A percentile compares a stretch with the other conserved stretches of the same genome.
Evolutionary conservation across 495 filamentous ascomycete genomes (phyloP).

Genomic region (Hypomontagnella monticulosa): DNA sequence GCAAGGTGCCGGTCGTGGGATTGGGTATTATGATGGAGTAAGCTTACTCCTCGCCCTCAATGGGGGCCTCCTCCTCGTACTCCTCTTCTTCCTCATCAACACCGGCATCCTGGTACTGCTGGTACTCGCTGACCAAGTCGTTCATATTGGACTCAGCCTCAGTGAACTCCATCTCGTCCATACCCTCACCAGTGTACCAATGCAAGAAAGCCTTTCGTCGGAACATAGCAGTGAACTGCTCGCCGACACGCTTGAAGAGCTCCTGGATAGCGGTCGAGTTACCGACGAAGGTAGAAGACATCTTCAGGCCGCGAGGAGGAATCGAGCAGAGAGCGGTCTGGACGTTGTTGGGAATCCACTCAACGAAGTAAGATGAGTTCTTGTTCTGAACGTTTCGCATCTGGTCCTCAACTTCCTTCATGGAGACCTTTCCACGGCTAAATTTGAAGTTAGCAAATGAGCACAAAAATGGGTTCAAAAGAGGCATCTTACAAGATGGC

Average conservation of each 20-base stretch:
- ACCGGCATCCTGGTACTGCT: constrained; percentile 99
- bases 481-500: constrained; percentile 79
- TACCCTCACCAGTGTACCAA: constrained; percentile 99
- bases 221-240: constrained; percentile 99
- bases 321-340: constrained; percentile 99
- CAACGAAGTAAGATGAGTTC: constrained; percentile 99
- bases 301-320: constrained; percentile 96
- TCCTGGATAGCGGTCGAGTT: constrained; percentile 99
- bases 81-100: constrained; percentile 76
- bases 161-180: constrained; percentile 99
- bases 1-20: constrained; percentile 32
- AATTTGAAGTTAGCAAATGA: constrained; percentile 42
- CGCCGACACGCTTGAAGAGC: constrained; percentile 99
- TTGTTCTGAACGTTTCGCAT: constrained; percentile 99
- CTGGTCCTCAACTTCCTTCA: constrained; percentile 99
- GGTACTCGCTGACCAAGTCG: constrained; percentile 99
- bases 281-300: constrained; percentile 99
- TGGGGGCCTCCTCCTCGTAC: constrained; percentile 66
- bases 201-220: constrained; percentile 99
- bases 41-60: constrained; percentile 45
- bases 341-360: constrained; percentile 99
- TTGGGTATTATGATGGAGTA: constrained; percentile 31
- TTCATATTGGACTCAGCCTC: constrained; percentile 99
- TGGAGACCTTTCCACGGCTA: constrained; percentile 98
- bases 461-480: not conserved